A percentile compares a stretch with the other conserved stretches of the same genome.
Conservation (phyloP, 31 red algal species). For the Endocladia muricata region DNA sequence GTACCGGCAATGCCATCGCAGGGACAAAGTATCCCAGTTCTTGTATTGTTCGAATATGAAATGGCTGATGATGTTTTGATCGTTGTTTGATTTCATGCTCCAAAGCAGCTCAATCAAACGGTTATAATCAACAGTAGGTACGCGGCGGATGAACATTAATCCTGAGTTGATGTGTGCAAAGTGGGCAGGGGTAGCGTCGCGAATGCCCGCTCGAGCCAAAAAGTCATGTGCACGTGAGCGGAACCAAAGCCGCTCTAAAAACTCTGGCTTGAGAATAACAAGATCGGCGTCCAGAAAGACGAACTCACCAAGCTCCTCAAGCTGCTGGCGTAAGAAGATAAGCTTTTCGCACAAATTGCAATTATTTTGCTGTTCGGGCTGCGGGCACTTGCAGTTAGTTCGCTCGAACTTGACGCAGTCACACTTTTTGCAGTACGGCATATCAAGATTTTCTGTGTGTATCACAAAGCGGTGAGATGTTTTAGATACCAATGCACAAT, state of each 20-base stretch:
- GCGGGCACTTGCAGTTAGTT: conserved; percentile 38
- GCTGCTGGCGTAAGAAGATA: conserved; percentile 14
- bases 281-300: conserved; percentile 52
- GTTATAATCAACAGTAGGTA: conserved; percentile 23
- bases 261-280: conserved; percentile 38
- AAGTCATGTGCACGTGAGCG: conserved; percentile 46
- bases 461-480: conserved; percentile 37
- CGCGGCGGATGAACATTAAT: conserved; percentile 42
- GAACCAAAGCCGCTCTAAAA: conserved; percentile 22
- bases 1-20: conserved; percentile 57
- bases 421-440: conserved; percentile 40
- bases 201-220: conserved; percentile 24
- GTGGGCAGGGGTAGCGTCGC: not conserved
- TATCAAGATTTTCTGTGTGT: conserved; percentile 35
- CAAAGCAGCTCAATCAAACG: conserved; percentile 18
- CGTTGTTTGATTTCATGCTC: not conserved
- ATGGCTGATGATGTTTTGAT: conserved; percentile 38
- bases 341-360: conserved; percentile 53
- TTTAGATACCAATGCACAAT: conserved; percentile 33
- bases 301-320: conserved; percentile 10
- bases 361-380: not conserved
- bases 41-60: conserved; percentile 38
- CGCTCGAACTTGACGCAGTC: conserved; percentile 6
- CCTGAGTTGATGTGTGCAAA: conserved; percentile 44
- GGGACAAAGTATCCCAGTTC: conserved; percentile 51